These are phyloP conservation scores for Pinus taeda DNA, from an alignment of 75 land plant genomes.

Conservation along the genomic window DNA sequence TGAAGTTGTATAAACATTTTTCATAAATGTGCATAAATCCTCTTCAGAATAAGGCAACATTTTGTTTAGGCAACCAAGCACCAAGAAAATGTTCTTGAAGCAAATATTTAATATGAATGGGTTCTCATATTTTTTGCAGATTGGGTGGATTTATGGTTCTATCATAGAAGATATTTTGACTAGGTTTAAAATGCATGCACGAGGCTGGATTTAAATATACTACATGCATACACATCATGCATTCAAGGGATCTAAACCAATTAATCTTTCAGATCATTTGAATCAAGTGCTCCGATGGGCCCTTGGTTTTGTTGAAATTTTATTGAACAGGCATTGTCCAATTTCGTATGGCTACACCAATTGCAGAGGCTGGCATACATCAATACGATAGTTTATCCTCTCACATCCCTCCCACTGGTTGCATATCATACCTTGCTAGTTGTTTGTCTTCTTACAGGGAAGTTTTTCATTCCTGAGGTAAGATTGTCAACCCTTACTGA, in stretches of 20 bases:
- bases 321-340: conserved; percentile 86
- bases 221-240: conserved; percentile 85
- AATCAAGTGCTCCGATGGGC: conserved; percentile 94
- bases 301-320: conserved; percentile 77
- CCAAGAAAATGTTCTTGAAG: too few species aligned
- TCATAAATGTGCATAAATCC: neutral
- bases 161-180: conserved; percentile 95
- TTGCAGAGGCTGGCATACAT: conserved; percentile 85
- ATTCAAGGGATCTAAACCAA: conserved; percentile 89
- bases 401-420: conserved; percentile 72
- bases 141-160: conserved; percentile 93
- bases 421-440: conserved; percentile 79
- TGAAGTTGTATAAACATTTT: neutral
- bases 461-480: conserved; percentile 86
- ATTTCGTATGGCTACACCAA: conserved; percentile 81
- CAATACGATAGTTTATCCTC: conserved; percentile 83
- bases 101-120: neutral
- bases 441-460: conserved; percentile 76
- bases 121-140: conserved; percentile 25
- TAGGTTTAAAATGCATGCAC: conserved; percentile 89
- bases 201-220: conserved; percentile 86
- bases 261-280: conserved; percentile 87
- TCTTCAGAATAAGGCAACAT: neutral
- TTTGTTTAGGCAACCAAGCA: neutral
- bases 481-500: neutral